Base-by-base conservation (phyloP, 768 basidiomycete species). In the Mycena vitilis region DNA sequence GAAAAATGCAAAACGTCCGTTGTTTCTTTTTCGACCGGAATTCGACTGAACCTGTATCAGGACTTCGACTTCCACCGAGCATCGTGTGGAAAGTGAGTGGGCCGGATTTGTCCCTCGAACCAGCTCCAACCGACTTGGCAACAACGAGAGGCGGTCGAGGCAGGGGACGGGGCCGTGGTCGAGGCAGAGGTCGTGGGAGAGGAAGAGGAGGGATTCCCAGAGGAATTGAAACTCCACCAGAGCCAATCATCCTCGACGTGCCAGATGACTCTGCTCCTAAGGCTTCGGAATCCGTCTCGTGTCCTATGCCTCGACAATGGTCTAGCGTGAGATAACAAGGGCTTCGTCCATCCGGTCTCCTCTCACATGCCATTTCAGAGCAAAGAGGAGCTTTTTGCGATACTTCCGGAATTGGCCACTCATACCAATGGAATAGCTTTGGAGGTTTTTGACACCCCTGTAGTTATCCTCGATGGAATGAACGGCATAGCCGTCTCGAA, bases 371-470 rank as follows among this genome's bases (percentile, higher is more conserved):
- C 22, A 58, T 52, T 44, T 15, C 60, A 79, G 78, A 74, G 70
- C 63, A 77, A 72, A 70, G 73, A 76, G 45, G 79, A 81, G 57
- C 64, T 80, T 4, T 49, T 77, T 13, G 70, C 76, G 0, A 75
- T 77, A 42, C 55, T 81, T 55, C 78, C 80, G 2, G 79, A 80
- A 70, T 62, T 79, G 49, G 38, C 68, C 10, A 75, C 73, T 45
- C 73, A 73, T 48, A 44, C 73, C 48, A 78, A 79, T 59, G 77
- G 79, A 2, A 51, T 81, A 18, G 76, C 76, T 20, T 77, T 75
- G 71, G 59, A 69, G 23, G 38, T 75, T 40, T 79, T 73, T 34
- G 70, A 77, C 45, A 76, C 73, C 5, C 79, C 79, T 3, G 71
- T 77, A 37, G 52, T 81, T 49, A 55, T 80, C 16, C 68, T 79